Percentiles rank a stretch among this genome's conserved stretches.
Conservation (phyloP, 768 basidiomycete species). For the Psilocybe tampanensis region DNA sequence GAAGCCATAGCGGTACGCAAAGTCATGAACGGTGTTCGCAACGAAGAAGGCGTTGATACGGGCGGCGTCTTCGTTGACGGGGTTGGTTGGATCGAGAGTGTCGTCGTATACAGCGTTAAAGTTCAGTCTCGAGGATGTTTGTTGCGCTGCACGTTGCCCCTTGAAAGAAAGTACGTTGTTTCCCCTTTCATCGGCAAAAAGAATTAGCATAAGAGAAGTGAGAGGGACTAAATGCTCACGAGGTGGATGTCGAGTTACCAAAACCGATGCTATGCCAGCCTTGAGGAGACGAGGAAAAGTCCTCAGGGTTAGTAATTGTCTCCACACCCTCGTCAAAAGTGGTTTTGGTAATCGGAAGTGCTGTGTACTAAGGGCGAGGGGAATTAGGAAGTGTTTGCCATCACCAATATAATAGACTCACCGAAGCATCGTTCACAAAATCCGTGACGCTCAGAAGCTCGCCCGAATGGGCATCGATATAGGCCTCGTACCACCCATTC, state of each 20-base stretch:
- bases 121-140: constrained; percentile 24
- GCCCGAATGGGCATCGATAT: constrained; percentile 52
- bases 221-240: constrained; percentile 2
- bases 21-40: constrained; percentile 56
- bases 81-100: constrained; percentile 33
- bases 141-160: constrained; percentile 6
- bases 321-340: constrained; percentile 50
- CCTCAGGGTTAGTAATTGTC: constrained; percentile 49
- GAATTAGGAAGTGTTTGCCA: not conserved
- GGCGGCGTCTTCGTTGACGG: constrained; percentile 50
- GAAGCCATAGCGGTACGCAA: constrained; percentile 44
- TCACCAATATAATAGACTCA: constrained; percentile 18
- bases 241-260: constrained; percentile 13
- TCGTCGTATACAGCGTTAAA: constrained; percentile 39
- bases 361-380: constrained; percentile 35
- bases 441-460: constrained; percentile 49
- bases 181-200: too few species aligned
- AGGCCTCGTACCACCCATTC: constrained; percentile 56
- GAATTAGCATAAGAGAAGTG: too few species aligned
- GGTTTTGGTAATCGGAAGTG: constrained; percentile 50
- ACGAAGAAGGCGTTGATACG: constrained; percentile 56
- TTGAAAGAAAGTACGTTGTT: constrained; percentile 38
- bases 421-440: constrained; percentile 47
- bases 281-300: constrained; percentile 46
- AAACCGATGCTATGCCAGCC: constrained; percentile 47